Percentiles rank a stretch among this genome's conserved stretches.
phyloP scores from a whole-genome alignment of 805 yeast genomes.

The Barnettozyma sucrosica region DNA sequence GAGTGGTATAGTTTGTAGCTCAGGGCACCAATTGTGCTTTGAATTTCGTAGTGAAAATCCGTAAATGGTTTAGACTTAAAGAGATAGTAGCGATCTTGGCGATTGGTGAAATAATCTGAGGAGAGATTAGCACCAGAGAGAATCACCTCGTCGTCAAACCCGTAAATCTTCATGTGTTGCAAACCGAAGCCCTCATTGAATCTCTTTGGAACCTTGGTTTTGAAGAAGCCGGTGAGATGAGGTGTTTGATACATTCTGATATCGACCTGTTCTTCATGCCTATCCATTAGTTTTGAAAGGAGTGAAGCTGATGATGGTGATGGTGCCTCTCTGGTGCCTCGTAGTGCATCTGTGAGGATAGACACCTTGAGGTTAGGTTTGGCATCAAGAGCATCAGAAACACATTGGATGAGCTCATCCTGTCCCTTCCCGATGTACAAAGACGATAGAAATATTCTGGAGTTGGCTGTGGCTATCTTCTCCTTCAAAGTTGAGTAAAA shows the following conservation, averaged over 20 bases:
- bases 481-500: conserved; percentile 62
- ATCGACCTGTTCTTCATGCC: conserved; percentile 66
- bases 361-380: conserved; percentile 63
- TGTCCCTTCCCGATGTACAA: conserved; percentile 83
- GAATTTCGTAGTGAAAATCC: conserved; percentile 71
- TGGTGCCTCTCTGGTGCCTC: conserved; percentile 94
- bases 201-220: conserved; percentile 66
- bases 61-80: conserved; percentile 55
- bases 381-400: conserved; percentile 50
- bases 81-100: conserved; percentile 88
- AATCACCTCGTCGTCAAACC: conserved; percentile 85
- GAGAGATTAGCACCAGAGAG: conserved; percentile 91
- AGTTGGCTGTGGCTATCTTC: conserved; percentile 57
- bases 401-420: conserved; percentile 60
- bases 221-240: conserved; percentile 61
- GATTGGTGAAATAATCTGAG: conserved; percentile 84
- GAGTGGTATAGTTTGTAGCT: conserved; percentile 60
- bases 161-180: conserved; percentile 97
- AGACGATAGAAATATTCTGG: conserved; percentile 74
- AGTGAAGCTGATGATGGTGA: conserved; percentile 66
- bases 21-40: conserved; percentile 56
- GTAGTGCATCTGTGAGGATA: conserved; percentile 76
- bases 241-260: conserved; percentile 89
- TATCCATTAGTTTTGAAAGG: conserved; percentile 57
- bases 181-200: conserved; percentile 88